phyloP scores from a whole-genome alignment of 495 filamentous ascomycete species.

The Aspergillus sparsus region DNA sequence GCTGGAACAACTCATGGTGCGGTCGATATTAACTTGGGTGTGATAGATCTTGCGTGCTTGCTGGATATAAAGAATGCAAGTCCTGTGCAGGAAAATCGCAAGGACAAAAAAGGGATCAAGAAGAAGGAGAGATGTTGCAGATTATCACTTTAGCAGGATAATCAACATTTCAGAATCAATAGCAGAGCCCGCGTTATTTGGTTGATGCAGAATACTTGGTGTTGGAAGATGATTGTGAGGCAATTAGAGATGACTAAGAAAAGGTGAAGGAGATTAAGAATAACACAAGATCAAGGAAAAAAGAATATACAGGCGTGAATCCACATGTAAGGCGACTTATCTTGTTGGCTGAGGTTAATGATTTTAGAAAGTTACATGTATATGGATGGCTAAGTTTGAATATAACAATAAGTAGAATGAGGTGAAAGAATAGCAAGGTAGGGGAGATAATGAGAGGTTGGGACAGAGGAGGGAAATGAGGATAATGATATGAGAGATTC shows the following conservation, averaged over 20 bases:
- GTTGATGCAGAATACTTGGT: too few species aligned
- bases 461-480: not conserved
- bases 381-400: not conserved
- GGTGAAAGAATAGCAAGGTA: not conserved
- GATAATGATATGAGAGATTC: not conserved
- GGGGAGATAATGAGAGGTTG: not conserved
- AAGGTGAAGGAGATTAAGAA: not conserved
- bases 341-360: not conserved
- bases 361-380: not conserved
- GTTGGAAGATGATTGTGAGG: too few species aligned
- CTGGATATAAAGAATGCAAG: not conserved
- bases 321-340: too few species aligned
- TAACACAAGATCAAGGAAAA: not conserved
- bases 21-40: too few species aligned
- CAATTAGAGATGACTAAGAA: too few species aligned
- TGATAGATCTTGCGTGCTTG: not conserved
- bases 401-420: not conserved
- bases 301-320: not conserved
- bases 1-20: constrained; percentile 34
- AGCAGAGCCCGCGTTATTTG: too few species aligned
- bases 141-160: too few species aligned
- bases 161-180: not conserved
- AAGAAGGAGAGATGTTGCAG: not conserved
- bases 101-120: not conserved
- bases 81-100: not conserved